phyloP scores from a whole-genome alignment of 768 basidiomycete species.

The Pluteus cervinus region DNA sequence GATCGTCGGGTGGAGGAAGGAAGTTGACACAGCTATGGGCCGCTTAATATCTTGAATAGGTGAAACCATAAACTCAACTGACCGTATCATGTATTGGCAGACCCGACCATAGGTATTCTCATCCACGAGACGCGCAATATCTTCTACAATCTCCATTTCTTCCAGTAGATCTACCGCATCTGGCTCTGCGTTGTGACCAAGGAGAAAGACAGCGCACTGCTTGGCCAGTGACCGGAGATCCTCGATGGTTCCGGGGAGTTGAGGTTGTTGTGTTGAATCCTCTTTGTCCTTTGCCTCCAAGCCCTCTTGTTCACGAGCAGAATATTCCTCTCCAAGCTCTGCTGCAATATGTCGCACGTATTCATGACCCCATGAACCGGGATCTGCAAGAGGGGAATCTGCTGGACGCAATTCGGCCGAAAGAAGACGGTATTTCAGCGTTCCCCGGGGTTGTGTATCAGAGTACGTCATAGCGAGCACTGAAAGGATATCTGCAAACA shows the following conservation, averaged over 20 bases:
- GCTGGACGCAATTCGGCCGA: constrained; percentile 64
- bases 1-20: constrained; percentile 89
- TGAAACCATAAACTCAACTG: constrained; percentile 13
- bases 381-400: constrained; percentile 69
- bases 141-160: constrained; percentile 85
- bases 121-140: constrained; percentile 75
- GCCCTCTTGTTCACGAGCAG: constrained; percentile 53
- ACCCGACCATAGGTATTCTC: constrained; percentile 85
- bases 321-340: constrained; percentile 93
- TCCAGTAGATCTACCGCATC: constrained; percentile 95
- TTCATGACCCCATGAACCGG: constrained; percentile 98
- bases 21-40: constrained; percentile 75
- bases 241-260: constrained; percentile 56
- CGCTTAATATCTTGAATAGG: neutral
- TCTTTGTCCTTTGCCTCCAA: constrained; percentile 21
- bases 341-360: constrained; percentile 96
- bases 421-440: constrained; percentile 86
- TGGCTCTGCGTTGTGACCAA: constrained; percentile 94
- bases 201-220: constrained; percentile 83
- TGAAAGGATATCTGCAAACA: constrained; percentile 95
- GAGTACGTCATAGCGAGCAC: constrained; percentile 99
- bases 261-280: constrained; percentile 20
- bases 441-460: constrained; percentile 94
- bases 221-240: constrained; percentile 73
- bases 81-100: constrained; percentile 95